A percentile compares a stretch with the other conserved stretches of the same genome.
These are phyloP conservation scores for Curvularia sp. DNA, from an alignment of 2,329 filamentous ascomycete species.

Conservation along the genomic window DNA sequence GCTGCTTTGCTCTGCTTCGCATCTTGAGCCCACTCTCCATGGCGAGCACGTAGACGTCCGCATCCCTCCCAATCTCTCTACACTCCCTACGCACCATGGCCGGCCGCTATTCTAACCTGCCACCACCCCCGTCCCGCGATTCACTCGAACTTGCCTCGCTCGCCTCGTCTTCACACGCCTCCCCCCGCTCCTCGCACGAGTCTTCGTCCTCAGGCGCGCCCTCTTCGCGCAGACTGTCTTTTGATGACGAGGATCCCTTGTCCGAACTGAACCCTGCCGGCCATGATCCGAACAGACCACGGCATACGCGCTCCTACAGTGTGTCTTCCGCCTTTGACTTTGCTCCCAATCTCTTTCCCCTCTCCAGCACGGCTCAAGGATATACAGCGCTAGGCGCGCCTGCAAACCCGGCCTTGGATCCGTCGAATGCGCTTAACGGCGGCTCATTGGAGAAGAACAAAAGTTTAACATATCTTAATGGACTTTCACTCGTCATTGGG, in stretches of 20 bases:
- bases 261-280: constrained; percentile 64
- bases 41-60: constrained; percentile 28
- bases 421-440: constrained; percentile 68
- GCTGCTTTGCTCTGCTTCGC: not conserved
- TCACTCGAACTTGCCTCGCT: constrained; percentile 96
- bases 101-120: constrained; percentile 48
- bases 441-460: constrained; percentile 94
- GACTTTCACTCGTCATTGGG: constrained; percentile 86
- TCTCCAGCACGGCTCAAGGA: constrained; percentile 77
- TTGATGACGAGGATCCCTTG: constrained; percentile 85
- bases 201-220: constrained; percentile 85
- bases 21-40: constrained; percentile 27
- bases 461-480: constrained; percentile 92
- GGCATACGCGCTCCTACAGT: constrained; percentile 77
- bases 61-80: constrained; percentile 22
- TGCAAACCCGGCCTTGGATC: constrained; percentile 63
- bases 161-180: constrained; percentile 78
- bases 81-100: constrained; percentile 42
- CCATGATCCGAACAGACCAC: constrained; percentile 48
- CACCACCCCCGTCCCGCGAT: constrained; percentile 69
- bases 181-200: constrained; percentile 69
- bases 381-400: constrained; percentile 89
- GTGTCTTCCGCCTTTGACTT: constrained; percentile 96
- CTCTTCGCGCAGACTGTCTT: constrained; percentile 89
- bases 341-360: constrained; percentile 87